Percentiles rank a stretch among this genome's conserved stretches.
phyloP scores from a whole-genome alignment of 192 early-diverging fungal species.

The Coemansia sp. region DNA sequence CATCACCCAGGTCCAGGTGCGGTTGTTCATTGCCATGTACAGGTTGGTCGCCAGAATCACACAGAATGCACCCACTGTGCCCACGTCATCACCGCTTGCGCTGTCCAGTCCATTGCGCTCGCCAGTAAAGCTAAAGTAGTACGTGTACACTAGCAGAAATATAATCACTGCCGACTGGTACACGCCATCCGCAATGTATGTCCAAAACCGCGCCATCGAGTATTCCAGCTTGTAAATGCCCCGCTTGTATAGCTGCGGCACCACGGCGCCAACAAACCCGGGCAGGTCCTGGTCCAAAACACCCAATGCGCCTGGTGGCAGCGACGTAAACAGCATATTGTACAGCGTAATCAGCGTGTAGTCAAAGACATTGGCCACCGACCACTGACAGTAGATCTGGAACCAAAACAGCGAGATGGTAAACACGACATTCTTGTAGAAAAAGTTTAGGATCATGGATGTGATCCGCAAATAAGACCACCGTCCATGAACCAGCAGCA shows the following conservation, averaged over 20 bases:
- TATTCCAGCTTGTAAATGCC: constrained; percentile 73
- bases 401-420: constrained; percentile 87
- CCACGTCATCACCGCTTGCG: constrained; percentile 56
- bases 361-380: constrained; percentile 77
- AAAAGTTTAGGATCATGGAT: constrained; percentile 88
- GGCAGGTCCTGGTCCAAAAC: constrained; percentile 59
- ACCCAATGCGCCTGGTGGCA: constrained; percentile 58
- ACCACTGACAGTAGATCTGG: constrained; percentile 85
- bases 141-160: constrained; percentile 64
- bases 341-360: constrained; percentile 86
- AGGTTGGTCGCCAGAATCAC: constrained; percentile 75
- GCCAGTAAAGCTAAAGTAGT: constrained; percentile 51
- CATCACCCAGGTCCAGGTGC: constrained; percentile 74
- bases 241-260: constrained; percentile 77
- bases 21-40: constrained; percentile 71
- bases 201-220: constrained; percentile 72
- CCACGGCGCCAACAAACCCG: constrained; percentile 60
- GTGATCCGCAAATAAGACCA: constrained; percentile 86
- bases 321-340: constrained; percentile 83
- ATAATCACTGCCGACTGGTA: constrained; percentile 69
- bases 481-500: constrained; percentile 89
- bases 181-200: constrained; percentile 65
- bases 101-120: constrained; percentile 61
- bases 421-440: constrained; percentile 94
- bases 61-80: constrained; percentile 69